These are phyloP conservation scores for Trypanosoma cruzi DNA, from an alignment of 208 protist species.

Conservation along the genomic window DNA sequence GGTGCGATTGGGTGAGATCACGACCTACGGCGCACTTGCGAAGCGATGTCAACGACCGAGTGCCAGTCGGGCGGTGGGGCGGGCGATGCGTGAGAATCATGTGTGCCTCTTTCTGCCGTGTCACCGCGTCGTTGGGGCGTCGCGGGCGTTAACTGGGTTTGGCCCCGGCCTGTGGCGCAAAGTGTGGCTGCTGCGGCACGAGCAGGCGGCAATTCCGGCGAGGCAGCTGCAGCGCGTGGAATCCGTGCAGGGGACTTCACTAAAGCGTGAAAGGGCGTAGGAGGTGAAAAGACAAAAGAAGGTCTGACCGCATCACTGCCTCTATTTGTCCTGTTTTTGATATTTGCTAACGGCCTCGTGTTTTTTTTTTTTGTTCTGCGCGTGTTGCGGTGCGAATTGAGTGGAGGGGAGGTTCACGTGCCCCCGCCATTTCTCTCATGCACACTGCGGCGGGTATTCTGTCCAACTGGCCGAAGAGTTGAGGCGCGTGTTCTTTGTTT, in stretches of 20 bases:
- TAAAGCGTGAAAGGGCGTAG: slow-evolving; percentile 7
- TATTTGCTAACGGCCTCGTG: not conserved
- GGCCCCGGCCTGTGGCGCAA: slow-evolving; percentile 57
- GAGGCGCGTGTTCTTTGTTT: no score
- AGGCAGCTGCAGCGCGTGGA: slow-evolving; percentile 35
- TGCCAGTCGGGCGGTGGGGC: slow-evolving; percentile 51
- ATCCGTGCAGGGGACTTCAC: not conserved
- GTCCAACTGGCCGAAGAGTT: no score
- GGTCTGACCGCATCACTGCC: no score
- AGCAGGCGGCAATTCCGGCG: slow-evolving; percentile 41
- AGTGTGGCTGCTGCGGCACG: slow-evolving; percentile 72
- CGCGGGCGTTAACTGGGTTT: slow-evolving; percentile 54
- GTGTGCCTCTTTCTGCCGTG: slow-evolving; percentile 68
- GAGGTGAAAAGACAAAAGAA: not conserved
- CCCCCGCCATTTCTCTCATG: not conserved
- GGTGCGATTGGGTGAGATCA: slow-evolving; percentile 42
- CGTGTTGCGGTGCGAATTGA: not conserved
- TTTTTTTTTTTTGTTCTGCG: not conserved
- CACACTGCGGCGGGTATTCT: no score
- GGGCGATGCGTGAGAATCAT: slow-evolving; percentile 64
- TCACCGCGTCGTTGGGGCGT: slow-evolving; percentile 71
- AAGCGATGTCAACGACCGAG: slow-evolving; percentile 22
- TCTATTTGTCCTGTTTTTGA: not conserved
- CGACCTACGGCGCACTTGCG: slow-evolving; percentile 60
- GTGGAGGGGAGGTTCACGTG: no score